phyloP scores from a whole-genome alignment of 2,329 filamentous ascomycete species.

The Botrytis cinerea region DNA sequence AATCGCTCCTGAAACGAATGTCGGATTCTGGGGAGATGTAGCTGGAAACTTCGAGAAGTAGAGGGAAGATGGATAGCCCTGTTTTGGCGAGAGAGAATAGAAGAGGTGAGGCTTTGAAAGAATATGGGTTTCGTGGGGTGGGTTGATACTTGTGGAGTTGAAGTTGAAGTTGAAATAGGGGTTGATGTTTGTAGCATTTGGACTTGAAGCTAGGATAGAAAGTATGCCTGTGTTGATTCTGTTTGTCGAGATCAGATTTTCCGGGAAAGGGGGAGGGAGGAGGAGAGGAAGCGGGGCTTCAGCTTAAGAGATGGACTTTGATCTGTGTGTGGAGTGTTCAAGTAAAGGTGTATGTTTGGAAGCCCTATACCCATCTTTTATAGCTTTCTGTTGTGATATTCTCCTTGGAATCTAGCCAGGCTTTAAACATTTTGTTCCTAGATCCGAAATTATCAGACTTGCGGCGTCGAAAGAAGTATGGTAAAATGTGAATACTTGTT shows the following conservation, averaged over 20 bases:
- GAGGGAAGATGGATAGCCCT: not conserved
- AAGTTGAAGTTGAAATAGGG: too few species aligned
- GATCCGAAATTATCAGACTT: slow-evolving; percentile 41
- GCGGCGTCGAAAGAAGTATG: slow-evolving; percentile 65
- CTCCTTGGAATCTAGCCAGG: rapidly evolving
- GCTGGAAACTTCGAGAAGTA: not conserved
- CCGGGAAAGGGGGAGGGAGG: too few species aligned
- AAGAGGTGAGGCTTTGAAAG: not conserved
- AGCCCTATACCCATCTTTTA: not conserved
- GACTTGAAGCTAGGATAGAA: too few species aligned
- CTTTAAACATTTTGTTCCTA: not conserved
- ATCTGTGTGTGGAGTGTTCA: not conserved
- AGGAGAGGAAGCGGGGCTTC: too few species aligned
- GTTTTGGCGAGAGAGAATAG: not conserved
- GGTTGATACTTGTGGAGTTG: not conserved
- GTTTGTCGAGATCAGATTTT: not conserved
- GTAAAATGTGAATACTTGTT: slow-evolving; percentile 58
- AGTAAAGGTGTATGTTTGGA: not conserved
- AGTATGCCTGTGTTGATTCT: not conserved
- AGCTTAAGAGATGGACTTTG: not conserved
- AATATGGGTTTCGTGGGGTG: not conserved
- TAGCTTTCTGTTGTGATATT: slow-evolving; percentile 24
- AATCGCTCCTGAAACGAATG: not conserved
- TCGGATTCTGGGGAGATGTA: not conserved
- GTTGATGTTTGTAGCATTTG: not conserved